phyloP scores from a whole-genome alignment of 2,329 filamentous ascomycete genomes.

The Thielaviopsis ethacetica region DNA sequence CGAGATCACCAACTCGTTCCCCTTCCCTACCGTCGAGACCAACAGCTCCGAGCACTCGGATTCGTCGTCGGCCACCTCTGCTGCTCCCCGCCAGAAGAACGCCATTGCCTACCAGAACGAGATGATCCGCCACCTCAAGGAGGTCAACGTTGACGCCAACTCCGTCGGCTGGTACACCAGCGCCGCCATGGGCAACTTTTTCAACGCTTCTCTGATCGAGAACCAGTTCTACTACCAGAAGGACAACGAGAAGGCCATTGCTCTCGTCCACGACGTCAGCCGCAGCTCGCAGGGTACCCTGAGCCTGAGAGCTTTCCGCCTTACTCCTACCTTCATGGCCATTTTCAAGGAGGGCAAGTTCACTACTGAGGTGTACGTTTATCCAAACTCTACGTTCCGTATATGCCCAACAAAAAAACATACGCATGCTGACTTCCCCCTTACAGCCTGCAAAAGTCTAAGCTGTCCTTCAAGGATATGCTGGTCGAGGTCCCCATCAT shows the following conservation, averaged over 20 bases:
- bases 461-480: slow-evolving; percentile 86
- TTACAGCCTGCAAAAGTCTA: slow-evolving; percentile 76
- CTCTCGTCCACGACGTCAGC: slow-evolving; percentile 88
- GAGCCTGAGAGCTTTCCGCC: slow-evolving; percentile 77
- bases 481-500: slow-evolving; percentile 76
- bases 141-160: slow-evolving; percentile 97
- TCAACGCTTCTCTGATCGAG: slow-evolving; percentile 90
- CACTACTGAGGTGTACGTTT: slow-evolving; percentile 72
- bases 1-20: slow-evolving; percentile 88
- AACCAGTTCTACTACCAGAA: slow-evolving; percentile 97
- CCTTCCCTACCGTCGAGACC: slow-evolving; percentile 72
- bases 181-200: slow-evolving; percentile 96
- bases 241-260: slow-evolving; percentile 76
- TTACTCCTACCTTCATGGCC: slow-evolving; percentile 74
- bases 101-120: slow-evolving; percentile 82
- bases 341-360: slow-evolving; percentile 97
- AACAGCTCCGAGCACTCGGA: slow-evolving; percentile 55
- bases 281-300: slow-evolving; percentile 83
- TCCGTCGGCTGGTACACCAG: slow-evolving; percentile 98
- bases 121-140: slow-evolving; percentile 91
- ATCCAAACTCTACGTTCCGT: not conserved
- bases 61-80: slow-evolving; percentile 60
- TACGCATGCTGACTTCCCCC: slow-evolving; percentile 3
- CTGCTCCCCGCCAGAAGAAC: slow-evolving; percentile 80
- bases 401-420: not conserved